These are phyloP conservation scores for Syzygium aqueum DNA, from an alignment of 345 rosid species.

Conservation along the genomic window DNA sequence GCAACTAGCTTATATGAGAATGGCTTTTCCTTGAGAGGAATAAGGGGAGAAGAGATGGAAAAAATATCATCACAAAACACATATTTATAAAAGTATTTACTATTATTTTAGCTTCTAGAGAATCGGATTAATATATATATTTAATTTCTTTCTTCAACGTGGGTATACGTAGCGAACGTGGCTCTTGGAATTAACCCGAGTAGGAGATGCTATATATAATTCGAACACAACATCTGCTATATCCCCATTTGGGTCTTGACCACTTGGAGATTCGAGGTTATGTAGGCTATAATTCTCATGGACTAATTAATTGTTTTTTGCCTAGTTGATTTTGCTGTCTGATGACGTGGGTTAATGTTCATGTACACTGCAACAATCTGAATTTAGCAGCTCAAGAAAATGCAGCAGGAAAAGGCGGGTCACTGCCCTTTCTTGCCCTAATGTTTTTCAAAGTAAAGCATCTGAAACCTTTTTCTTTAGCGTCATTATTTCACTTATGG, in stretches of 20 bases:
- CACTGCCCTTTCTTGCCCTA: background rate
- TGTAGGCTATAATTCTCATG: too few species aligned
- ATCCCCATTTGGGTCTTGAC: too few species aligned
- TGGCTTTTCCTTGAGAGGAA: background rate
- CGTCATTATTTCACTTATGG: background rate
- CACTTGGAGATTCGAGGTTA: too few species aligned
- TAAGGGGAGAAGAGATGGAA: background rate
- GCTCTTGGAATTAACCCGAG: too few species aligned
- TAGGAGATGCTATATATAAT: too few species aligned
- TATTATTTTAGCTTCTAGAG: background rate
- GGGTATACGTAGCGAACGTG: too few species aligned
- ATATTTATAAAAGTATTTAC: background rate
- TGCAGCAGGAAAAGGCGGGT: background rate
- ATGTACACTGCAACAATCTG: background rate
- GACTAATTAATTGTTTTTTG: background rate
- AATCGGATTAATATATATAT: too few species aligned
- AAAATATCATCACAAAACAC: background rate
- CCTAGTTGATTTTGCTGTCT: background rate
- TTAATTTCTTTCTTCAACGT: too few species aligned
- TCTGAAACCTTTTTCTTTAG: background rate
- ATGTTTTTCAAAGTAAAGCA: background rate
- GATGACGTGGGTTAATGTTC: background rate
- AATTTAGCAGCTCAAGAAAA: background rate
- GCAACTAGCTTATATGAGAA: background rate
- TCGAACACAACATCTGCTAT: too few species aligned